Percentiles rank a stretch among this genome's conserved stretches.
Conservation (phyloP, 176 grass and related monocot genomes). For the Panicum miliaceum region DNA sequence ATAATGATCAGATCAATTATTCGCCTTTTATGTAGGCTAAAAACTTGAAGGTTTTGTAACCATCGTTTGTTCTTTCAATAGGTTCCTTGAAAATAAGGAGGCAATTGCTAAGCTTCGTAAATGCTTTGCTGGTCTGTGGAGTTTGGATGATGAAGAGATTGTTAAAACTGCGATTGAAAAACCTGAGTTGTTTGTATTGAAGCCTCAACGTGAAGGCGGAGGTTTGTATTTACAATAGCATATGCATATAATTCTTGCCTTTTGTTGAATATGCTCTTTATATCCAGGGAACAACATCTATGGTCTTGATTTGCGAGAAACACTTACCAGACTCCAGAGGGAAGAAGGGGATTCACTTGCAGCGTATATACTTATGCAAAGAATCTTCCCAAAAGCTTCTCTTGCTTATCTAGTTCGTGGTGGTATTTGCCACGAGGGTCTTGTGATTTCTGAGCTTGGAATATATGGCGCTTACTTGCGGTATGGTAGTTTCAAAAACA, state of each 20-base stretch:
- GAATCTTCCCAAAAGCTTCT: slow-evolving; percentile 84
- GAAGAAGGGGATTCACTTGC: slow-evolving; percentile 68
- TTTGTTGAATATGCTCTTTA: slow-evolving; percentile 40
- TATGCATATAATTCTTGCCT: slow-evolving; percentile 6
- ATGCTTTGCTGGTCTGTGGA: slow-evolving; percentile 98
- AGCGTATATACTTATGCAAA: slow-evolving; percentile 96
- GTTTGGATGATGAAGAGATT: slow-evolving; percentile 84
- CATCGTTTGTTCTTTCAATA: slow-evolving; percentile 43
- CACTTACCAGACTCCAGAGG: slow-evolving; percentile 64
- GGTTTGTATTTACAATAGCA: slow-evolving; percentile 49
- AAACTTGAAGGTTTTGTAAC: slow-evolving; percentile 15
- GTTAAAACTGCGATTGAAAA: slow-evolving; percentile 70
- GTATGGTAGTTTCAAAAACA: slow-evolving; percentile 42
- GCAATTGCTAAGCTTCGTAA: slow-evolving; percentile 70
- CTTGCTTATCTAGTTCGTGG: slow-evolving; percentile 78
- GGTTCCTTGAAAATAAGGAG: slow-evolving; percentile 81
- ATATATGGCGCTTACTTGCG: slow-evolving; percentile 84
- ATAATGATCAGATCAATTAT: slow-evolving; percentile 29
- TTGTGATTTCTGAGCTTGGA: slow-evolving; percentile 87
- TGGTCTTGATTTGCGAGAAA: slow-evolving; percentile 70
- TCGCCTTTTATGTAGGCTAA: slow-evolving; percentile 35
- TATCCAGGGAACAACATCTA: slow-evolving; percentile 92
- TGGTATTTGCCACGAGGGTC: slow-evolving; percentile 71
- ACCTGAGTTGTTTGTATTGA: slow-evolving; percentile 90
- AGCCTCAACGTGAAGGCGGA: slow-evolving; percentile 98